Conservation (phyloP, 345 rosid species). For the Salix suchowensis region DNA sequence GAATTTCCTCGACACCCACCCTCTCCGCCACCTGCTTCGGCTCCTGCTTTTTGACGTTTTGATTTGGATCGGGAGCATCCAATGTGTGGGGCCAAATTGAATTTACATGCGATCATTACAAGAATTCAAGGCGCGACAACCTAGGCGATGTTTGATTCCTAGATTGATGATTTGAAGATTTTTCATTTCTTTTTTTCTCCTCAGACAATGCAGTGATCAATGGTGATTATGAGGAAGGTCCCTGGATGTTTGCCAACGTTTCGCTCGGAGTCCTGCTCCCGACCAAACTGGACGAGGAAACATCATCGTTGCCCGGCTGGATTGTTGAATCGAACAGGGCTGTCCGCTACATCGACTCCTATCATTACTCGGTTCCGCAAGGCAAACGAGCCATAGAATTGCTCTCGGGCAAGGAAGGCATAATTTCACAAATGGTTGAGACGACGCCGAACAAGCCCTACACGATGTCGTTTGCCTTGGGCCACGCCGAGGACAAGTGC, state of each 20-base stretch:
- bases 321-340: slow-evolving; percentile 88
- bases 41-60: slow-evolving; percentile 10
- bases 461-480: slow-evolving; percentile 57
- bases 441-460: slow-evolving; percentile 56
- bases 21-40: background rate
- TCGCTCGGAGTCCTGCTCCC: slow-evolving; percentile 89
- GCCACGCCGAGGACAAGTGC: slow-evolving; percentile 87
- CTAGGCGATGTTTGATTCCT: too few species aligned
- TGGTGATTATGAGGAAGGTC: slow-evolving; percentile 89
- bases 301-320: slow-evolving; percentile 88
- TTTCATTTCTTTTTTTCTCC: background rate
- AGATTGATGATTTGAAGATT: background rate
- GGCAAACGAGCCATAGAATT: slow-evolving; percentile 89
- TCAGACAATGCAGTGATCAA: slow-evolving; percentile 80
- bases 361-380: slow-evolving; percentile 72
- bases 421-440: slow-evolving; percentile 89
- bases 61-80: slow-evolving; percentile 2
- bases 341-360: slow-evolving; percentile 74
- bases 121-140: background rate
- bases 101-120: background rate
- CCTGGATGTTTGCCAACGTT: slow-evolving; percentile 85
- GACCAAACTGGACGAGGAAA: slow-evolving; percentile 84
- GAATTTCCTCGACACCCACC: background rate
- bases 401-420: slow-evolving; percentile 94
- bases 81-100: background rate